Percentiles rank a stretch among this genome's conserved stretches.
Evolutionary conservation across 2,329 filamentous ascomycete genomes (phyloP).

Genomic region (Fusarium bactridioides): DNA sequence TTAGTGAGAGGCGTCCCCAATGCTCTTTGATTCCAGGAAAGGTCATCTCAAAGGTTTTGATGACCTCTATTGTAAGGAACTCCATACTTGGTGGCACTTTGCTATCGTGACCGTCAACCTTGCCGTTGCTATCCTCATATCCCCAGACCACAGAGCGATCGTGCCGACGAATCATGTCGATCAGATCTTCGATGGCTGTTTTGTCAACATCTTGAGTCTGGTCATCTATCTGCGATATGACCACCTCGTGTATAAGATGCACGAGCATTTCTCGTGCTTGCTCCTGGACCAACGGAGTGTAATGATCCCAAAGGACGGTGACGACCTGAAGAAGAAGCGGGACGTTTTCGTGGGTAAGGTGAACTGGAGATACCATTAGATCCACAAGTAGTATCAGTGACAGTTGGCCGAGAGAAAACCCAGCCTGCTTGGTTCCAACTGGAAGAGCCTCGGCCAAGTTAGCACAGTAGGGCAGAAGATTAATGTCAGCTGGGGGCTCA

Average conservation of each 20-base stretch:
- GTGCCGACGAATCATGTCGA: constrained; percentile 85
- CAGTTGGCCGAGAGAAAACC: constrained; percentile 90
- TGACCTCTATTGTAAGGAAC: constrained; percentile 79
- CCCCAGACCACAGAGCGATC: constrained; percentile 88
- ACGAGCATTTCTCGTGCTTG: constrained; percentile 98
- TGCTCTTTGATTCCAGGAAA: constrained; percentile 89
- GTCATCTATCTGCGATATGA: constrained; percentile 81
- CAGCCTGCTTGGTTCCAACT: constrained; percentile 88
- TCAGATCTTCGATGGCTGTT: constrained; percentile 82
- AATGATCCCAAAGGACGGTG: constrained; percentile 96
- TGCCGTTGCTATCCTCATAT: constrained; percentile 92
- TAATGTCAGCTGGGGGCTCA: constrained; percentile 75
- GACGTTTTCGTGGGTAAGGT: constrained; percentile 79
- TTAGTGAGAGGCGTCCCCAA: constrained; percentile 89
- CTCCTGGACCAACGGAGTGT: constrained; percentile 92
- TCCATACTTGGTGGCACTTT: constrained; percentile 91
- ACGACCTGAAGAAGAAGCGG: constrained; percentile 90
- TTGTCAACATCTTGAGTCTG: constrained; percentile 69
- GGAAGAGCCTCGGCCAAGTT: constrained; percentile 82
- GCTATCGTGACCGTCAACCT: constrained; percentile 73
- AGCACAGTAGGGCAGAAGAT: constrained; percentile 85
- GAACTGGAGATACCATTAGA: constrained; percentile 90
- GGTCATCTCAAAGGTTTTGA: constrained; percentile 83
- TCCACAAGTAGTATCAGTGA: constrained; percentile 94
- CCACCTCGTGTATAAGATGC: constrained; percentile 93